Conservation (phyloP, 2,329 filamentous ascomycete species). For the Rhynchosporium secalis region DNA sequence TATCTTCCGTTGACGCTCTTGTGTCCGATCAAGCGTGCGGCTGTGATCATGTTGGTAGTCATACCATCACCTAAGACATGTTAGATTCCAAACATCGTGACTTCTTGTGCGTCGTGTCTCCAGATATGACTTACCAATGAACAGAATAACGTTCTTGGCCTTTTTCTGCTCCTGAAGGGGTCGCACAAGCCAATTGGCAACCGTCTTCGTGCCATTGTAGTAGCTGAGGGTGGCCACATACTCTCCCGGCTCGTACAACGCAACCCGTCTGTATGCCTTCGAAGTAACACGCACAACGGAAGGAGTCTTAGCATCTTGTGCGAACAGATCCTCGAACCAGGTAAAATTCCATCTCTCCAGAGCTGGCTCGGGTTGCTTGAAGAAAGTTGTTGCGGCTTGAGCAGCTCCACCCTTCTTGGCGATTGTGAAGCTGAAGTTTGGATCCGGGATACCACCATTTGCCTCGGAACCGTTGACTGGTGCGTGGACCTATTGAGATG, state of each 20-base stretch:
- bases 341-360: slow-evolving; percentile 80
- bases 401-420: slow-evolving; percentile 59
- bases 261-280: slow-evolving; percentile 75
- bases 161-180: slow-evolving; percentile 68
- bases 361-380: slow-evolving; percentile 67
- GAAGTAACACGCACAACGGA: slow-evolving; percentile 78
- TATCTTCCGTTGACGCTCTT: slow-evolving; percentile 84
- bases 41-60: slow-evolving; percentile 78
- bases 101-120: no score
- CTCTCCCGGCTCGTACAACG: slow-evolving; percentile 74
- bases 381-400: slow-evolving; percentile 63
- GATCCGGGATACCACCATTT: slow-evolving; percentile 65
- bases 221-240: slow-evolving; percentile 77
- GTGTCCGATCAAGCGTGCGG: slow-evolving; percentile 78
- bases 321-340: slow-evolving; percentile 86
- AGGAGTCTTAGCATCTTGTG: slow-evolving; percentile 66
- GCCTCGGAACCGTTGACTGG: slow-evolving; percentile 80
- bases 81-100: not conserved
- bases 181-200: slow-evolving; percentile 75
- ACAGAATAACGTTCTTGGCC: slow-evolving; percentile 83
- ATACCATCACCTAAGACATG: slow-evolving; percentile 52
- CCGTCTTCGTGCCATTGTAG: slow-evolving; percentile 70
- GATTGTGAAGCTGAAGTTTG: slow-evolving; percentile 74
- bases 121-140: slow-evolving; percentile 58
- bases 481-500: slow-evolving; percentile 59